Conservation (phyloP, 805 yeast species). For the Candida dajiaensis region DNA sequence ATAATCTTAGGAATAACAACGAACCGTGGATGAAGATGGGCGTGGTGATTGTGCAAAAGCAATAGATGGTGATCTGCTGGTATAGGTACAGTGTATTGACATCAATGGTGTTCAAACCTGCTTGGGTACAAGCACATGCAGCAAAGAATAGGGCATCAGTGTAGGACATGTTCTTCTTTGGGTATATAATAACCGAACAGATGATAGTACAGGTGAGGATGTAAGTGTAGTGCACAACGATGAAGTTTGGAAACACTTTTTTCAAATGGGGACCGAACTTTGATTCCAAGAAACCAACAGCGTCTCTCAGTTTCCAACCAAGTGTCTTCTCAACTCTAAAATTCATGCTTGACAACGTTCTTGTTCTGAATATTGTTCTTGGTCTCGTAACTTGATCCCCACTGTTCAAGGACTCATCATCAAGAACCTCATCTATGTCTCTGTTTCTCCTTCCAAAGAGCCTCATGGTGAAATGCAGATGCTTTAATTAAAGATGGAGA, state of each 20-base stretch:
- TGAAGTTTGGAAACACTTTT: conserved; percentile 36
- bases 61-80: conserved; percentile 74
- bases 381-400: neutral
- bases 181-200: conserved; percentile 73
- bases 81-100: conserved; percentile 57
- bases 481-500: neutral
- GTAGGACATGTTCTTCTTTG: conserved; percentile 57
- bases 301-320: conserved; percentile 35
- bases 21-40: conserved; percentile 86
- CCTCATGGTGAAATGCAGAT: neutral
- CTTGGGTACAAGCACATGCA: conserved; percentile 79
- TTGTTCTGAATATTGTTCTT: conserved; percentile 3
- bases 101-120: conserved; percentile 82
- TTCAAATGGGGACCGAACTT: conserved; percentile 30
- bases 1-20: conserved; percentile 69
- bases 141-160: conserved; percentile 78
- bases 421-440: neutral
- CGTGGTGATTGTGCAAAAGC: conserved; percentile 62
- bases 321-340: conserved; percentile 26
- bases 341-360: conserved; percentile 11
- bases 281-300: conserved; percentile 26
- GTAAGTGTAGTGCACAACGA: conserved; percentile 69
- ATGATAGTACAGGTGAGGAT: conserved; percentile 53
- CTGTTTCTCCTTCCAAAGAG: neutral
- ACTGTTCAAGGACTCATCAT: neutral